Evolutionary conservation across 495 filamentous ascomycete species (phyloP).

Genomic region (Penicillium turbatum): DNA sequence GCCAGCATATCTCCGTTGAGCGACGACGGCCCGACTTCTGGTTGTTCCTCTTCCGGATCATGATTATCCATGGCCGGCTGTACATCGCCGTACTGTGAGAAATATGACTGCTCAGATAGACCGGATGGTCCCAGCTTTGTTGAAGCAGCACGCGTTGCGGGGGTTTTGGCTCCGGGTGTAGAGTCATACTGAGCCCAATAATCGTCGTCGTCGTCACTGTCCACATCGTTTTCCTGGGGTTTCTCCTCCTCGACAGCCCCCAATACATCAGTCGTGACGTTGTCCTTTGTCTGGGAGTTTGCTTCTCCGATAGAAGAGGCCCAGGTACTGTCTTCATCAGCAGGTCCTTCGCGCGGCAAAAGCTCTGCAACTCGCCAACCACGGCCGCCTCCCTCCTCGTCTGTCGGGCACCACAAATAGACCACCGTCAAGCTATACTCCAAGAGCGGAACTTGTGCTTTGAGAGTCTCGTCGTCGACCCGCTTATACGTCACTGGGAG

Average conservation of each 20-base stretch:
- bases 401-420: slow-evolving; percentile 65
- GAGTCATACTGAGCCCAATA: slow-evolving; percentile 96
- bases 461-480: slow-evolving; percentile 82
- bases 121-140: slow-evolving; percentile 30
- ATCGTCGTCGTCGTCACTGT: slow-evolving; percentile 74
- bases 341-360: slow-evolving; percentile 49
- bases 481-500: slow-evolving; percentile 62
- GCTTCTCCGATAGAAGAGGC: slow-evolving; percentile 50
- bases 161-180: slow-evolving; percentile 67
- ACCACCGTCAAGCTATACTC: slow-evolving; percentile 54
- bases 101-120: slow-evolving; percentile 55
- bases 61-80: slow-evolving; percentile 89
- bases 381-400: slow-evolving; percentile 61
- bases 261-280: slow-evolving; percentile 38
- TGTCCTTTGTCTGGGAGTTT: slow-evolving; percentile 36
- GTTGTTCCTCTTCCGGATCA: slow-evolving; percentile 63
- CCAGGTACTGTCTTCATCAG: slow-evolving; percentile 44
- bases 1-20: slow-evolving; percentile 50
- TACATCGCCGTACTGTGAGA: slow-evolving; percentile 79
- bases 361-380: slow-evolving; percentile 87
- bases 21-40: slow-evolving; percentile 48
- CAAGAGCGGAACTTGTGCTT: slow-evolving; percentile 54
- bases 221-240: slow-evolving; percentile 25
- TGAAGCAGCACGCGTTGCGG: slow-evolving; percentile 44
- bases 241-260: slow-evolving; percentile 26